phyloP scores from a whole-genome alignment of 345 rosid species.

The Rhodomyrtus tomentosa region DNA sequence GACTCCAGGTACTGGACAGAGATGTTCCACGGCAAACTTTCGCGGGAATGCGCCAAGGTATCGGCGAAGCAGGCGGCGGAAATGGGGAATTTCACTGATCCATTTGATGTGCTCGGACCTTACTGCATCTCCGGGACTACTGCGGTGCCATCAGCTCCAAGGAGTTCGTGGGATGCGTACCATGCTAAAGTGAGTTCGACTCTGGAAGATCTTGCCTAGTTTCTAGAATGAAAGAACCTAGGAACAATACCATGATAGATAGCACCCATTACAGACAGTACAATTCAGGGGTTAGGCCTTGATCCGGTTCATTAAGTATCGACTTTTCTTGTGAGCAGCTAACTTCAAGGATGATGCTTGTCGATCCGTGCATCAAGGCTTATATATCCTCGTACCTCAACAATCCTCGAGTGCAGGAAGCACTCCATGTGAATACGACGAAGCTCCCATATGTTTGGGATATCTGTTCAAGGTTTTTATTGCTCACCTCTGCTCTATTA shows the following conservation, averaged over 20 bases:
- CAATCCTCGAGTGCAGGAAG: not conserved
- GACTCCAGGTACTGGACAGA: constrained; percentile 5
- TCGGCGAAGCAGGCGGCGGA: not conserved
- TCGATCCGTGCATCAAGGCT: constrained; percentile 15
- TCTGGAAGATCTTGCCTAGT: not conserved
- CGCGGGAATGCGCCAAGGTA: not conserved
- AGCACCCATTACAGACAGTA: not conserved
- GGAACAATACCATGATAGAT: not conserved
- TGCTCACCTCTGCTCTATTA: not conserved
- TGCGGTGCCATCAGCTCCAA: not conserved
- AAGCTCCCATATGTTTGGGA: not conserved
- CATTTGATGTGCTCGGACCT: not conserved
- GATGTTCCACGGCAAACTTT: not conserved
- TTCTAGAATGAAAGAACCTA: not conserved
- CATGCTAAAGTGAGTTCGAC: not conserved
- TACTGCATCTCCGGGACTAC: not conserved
- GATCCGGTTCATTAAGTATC: not conserved
- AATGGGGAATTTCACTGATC: not conserved
- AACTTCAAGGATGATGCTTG: not conserved
- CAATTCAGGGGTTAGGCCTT: not conserved
- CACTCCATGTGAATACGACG: not conserved
- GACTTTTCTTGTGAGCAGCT: constrained; percentile 1
- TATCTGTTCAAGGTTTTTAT: not conserved
- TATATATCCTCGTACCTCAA: constrained; percentile 15
- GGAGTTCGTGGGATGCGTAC: not conserved